phyloP scores from a whole-genome alignment of 2,329 filamentous ascomycete species.

The Diaporthe citrichinensis region DNA sequence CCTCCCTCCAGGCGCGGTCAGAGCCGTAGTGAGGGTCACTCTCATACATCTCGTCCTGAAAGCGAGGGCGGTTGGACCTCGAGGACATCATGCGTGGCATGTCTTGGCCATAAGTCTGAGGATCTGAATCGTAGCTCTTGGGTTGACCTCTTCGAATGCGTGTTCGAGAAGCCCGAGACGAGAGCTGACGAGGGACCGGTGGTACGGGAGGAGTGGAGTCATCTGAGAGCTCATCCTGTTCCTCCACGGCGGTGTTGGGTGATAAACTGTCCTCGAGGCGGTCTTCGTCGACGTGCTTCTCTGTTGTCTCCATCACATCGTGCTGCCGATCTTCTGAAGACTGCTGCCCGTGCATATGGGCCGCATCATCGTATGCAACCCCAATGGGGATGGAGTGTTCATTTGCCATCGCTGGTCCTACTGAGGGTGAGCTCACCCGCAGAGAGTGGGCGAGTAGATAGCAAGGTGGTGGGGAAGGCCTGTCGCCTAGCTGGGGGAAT shows the following conservation, averaged over 20 bases:
- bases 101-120: slow-evolving; percentile 31
- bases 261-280: slow-evolving; percentile 22
- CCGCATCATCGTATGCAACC: slow-evolving; percentile 16
- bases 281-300: slow-evolving; percentile 27
- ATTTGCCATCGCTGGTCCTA: slow-evolving; percentile 16
- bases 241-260: slow-evolving; percentile 26
- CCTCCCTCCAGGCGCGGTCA: slow-evolving; percentile 38
- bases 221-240: slow-evolving; percentile 35
- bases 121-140: slow-evolving; percentile 34
- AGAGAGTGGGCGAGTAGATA: neutral
- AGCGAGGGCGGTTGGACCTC: slow-evolving; percentile 27
- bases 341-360: neutral
- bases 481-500: neutral
- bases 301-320: slow-evolving; percentile 13
- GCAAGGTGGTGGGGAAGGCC: neutral
- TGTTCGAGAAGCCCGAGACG: slow-evolving; percentile 30
- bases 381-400: slow-evolving; percentile 26
- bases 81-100: slow-evolving; percentile 24
- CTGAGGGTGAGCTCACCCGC: neutral
- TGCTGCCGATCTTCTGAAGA: slow-evolving; percentile 10
- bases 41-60: slow-evolving; percentile 30
- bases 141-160: slow-evolving; percentile 7
- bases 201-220: slow-evolving; percentile 31
- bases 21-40: slow-evolving; percentile 30
- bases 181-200: slow-evolving; percentile 21